Evolutionary conservation across 768 basidiomycete genomes (phyloP).

Genomic region (Boletus rufocinnamomeus): DNA sequence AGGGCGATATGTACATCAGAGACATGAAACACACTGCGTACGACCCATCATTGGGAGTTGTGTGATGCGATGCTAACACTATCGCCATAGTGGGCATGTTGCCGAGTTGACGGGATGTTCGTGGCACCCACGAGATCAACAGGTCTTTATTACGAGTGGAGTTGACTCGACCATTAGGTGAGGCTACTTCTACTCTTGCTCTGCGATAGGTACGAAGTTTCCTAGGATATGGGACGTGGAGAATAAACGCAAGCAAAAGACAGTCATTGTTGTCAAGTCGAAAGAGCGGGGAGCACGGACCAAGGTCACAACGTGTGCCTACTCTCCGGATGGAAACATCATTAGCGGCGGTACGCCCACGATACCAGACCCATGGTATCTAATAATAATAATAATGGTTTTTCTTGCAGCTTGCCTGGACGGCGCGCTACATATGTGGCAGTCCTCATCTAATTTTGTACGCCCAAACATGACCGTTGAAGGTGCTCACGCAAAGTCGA

Average conservation of each 20-base stretch:
- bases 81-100: conserved; percentile 78
- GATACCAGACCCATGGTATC: conserved; percentile 12
- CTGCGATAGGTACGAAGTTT: conserved; percentile 6
- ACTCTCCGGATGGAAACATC: conserved; percentile 85
- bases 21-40: conserved; percentile 99
- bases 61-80: conserved; percentile 8
- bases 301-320: conserved; percentile 84
- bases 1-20: conserved; percentile 97
- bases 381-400: conserved; percentile 1
- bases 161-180: conserved; percentile 94
- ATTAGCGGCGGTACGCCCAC: conserved; percentile 78
- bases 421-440: conserved; percentile 93
- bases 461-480: conserved; percentile 86
- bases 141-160: conserved; percentile 89
- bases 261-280: conserved; percentile 94
- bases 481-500: conserved; percentile 82
- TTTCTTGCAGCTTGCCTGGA: conserved; percentile 73
- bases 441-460: conserved; percentile 88
- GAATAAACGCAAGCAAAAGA: conserved; percentile 91
- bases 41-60: conserved; percentile 36
- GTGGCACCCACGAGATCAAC: conserved; percentile 89
- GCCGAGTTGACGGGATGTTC: conserved; percentile 85
- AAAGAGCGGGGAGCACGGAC: conserved; percentile 94
- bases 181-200: conserved; percentile 16
- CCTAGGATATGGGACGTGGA: conserved; percentile 92